A percentile compares a stretch with the other conserved stretches of the same genome.
These are phyloP conservation scores for Ceratocystiopsis sp. DNA, from an alignment of 2,329 filamentous ascomycete species.

Conservation along the genomic window DNA sequence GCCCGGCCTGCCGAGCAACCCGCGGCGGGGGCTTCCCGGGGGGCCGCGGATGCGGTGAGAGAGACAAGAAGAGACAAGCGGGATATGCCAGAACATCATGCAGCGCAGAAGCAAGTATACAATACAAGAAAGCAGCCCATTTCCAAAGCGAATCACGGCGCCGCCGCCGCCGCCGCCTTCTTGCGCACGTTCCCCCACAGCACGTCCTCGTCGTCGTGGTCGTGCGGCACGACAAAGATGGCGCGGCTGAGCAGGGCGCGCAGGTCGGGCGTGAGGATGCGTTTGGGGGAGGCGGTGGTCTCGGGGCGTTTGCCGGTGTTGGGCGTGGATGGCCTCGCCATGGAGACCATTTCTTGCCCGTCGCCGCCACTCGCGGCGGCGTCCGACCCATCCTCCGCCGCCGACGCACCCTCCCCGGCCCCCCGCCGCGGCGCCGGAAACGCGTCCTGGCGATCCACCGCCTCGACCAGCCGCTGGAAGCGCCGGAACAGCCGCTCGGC, in stretches of 20 bases:
- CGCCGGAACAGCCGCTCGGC: constrained; percentile 78
- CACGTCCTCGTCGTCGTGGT: constrained; percentile 2
- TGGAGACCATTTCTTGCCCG: too few species aligned
- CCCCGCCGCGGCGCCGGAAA: constrained; percentile 45
- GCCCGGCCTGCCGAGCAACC: constrained; percentile 22
- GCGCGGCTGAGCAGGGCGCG: constrained; percentile 33
- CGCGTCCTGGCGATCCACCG: constrained; percentile 78
- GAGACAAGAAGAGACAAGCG: background rate
- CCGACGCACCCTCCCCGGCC: background rate
- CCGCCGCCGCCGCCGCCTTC: background rate
- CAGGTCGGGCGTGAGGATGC: constrained; percentile 40
- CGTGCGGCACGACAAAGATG: constrained; percentile 18
- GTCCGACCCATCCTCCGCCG: background rate
- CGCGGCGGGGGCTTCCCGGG: constrained; percentile 22
- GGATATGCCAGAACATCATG: background rate
- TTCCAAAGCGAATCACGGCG: background rate
- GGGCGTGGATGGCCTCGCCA: background rate
- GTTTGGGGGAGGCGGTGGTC: constrained; percentile 12
- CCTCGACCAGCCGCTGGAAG: constrained; percentile 77
- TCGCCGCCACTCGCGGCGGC: background rate
- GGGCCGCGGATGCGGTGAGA: constrained; percentile 25
- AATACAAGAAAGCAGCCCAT: too few species aligned
- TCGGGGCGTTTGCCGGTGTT: constrained; percentile 6
- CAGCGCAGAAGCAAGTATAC: background rate
- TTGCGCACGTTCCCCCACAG: constrained; percentile 7